Evolutionary conservation across 306 rosid genomes (phyloP), one percentile per base, ranked within the genome.

Genomic region (Morella rubra): DNA sequence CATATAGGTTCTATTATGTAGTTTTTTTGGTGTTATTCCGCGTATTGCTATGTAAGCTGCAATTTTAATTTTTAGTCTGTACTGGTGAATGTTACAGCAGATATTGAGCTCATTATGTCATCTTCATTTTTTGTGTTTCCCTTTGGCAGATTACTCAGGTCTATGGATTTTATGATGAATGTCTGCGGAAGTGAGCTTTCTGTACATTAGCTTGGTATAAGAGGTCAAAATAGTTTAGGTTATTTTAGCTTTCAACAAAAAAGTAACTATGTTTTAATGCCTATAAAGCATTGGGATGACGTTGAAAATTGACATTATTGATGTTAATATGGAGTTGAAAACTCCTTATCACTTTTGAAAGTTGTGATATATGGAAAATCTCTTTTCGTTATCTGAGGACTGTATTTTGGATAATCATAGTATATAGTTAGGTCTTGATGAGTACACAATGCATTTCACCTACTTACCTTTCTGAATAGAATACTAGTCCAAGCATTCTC

Each of bases 101-200:
- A 40, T 62, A 22, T 42, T 76, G 69, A 72, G 52, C 87, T 85
- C 72, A 85, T 66, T 79, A n/a, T 85, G 78, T 70, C 40, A 44
- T 16, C 72, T 45, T 45, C 44, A 4, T 16, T n/a, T 71, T 59
- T 55, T 49, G 22, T 19, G 47, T 62, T 68, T 69, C 52, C 59
- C 66, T 75, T 72, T 53, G 61, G 84, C 96, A 93, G 98, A 93
- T 93, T 76, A 93, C 98, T 83, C 97, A 93, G 85, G 97, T 93
- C 56, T 93, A 93, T 84, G 98, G 98, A 64, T 93, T 93, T 84
- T 93, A 93, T n/a, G 97, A 93, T 84, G 98, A 93, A 80, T 93
- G 98, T 80, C 87, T 92, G 47, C 82, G 97, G 72, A 91, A 95
- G 97, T 96, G 86, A 91, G 98, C 88, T 81, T 81, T 79, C 74